Evolutionary conservation across 2,329 filamentous ascomycete genomes (phyloP).

Genomic region (Phialemonium atrogriseum): DNA sequence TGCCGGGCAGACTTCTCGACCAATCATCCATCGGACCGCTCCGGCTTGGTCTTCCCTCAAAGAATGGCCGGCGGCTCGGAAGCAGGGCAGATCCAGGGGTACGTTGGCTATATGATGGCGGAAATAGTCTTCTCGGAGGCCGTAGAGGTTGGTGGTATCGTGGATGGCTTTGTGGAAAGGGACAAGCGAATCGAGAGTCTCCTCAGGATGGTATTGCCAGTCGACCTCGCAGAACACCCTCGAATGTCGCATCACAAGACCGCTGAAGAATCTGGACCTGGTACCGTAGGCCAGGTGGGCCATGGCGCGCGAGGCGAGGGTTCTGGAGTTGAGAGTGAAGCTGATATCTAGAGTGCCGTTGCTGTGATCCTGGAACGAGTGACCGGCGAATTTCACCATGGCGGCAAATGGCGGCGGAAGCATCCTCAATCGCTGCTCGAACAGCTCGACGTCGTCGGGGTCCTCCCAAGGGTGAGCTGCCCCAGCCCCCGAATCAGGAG

Average conservation of each 20-base stretch:
- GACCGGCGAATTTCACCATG: neutral
- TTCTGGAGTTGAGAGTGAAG: slow-evolving; percentile 8
- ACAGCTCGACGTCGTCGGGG: slow-evolving; percentile 9
- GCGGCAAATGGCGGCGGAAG: slow-evolving; percentile 8
- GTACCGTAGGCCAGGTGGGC: slow-evolving; percentile 9
- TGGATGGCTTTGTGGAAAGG: slow-evolving; percentile 2
- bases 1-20: slow-evolving; percentile 12
- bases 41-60: slow-evolving; percentile 13
- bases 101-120: no score
- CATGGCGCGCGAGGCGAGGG: slow-evolving; percentile 9
- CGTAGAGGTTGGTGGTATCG: neutral
- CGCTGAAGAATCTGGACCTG: neutral
- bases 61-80: no score
- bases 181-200: no score
- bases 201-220: no score
- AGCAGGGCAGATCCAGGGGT: no score
- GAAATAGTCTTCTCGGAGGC: no score
- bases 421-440: slow-evolving; percentile 7
- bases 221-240: no score
- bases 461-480: slow-evolving; percentile 8
- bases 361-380: neutral
- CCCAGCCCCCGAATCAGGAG: no score
- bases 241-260: no score
- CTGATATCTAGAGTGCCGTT: slow-evolving; percentile 4
- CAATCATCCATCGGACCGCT: slow-evolving; percentile 23